Base-by-base conservation (phyloP, 345 rosid species). In the Toxicodendron radicans region DNA sequence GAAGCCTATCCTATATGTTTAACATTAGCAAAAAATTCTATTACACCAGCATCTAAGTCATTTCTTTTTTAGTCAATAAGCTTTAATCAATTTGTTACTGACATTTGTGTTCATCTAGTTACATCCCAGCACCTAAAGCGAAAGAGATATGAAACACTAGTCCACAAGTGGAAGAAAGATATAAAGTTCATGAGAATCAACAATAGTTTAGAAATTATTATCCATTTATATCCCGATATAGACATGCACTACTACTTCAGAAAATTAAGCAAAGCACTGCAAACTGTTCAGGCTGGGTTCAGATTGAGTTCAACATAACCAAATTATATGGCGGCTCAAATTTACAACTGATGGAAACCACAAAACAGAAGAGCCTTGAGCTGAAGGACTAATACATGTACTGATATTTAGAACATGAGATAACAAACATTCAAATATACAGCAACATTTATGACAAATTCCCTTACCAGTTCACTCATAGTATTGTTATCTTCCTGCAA, bases 391-490 rank as follows among this genome's bases (percentile, higher is more conserved):
- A 53, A 53, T 59, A 60, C 53, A 23, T 30, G 57, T 24, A 27
- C 30, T 60, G 43, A 72, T 56, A 57, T 65, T 66, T 14, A 12
- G 57, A 67, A 70, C 62, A 30, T 51, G 27, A 52, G 43, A 68
- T 68, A 20, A 10, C 62, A 57, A n/a, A 14, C 13, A 68, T 38
- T 57, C 54, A 60, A 49, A 46, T 43, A 27, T 10, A 32, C 0
- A 16, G 1, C 16, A 43, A 24, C n/a, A 20, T 57, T 10, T 5
- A 20, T 7, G 7, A 43, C 24, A 51, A 11, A 49, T 54, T 64
- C 61, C 68, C 87, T 75, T 84, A 95, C 99, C 90, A 77, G 78
- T 83, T 84, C 87, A 76, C 58, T 80, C 81, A 79, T 79, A 43
- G 82, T 73, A 67, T 86, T 77, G 61, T 72, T 75, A 73, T 85